These are phyloP conservation scores for Blumeria graminis DNA, from an alignment of 2,329 filamentous ascomycete genomes.

Conservation along the genomic window DNA sequence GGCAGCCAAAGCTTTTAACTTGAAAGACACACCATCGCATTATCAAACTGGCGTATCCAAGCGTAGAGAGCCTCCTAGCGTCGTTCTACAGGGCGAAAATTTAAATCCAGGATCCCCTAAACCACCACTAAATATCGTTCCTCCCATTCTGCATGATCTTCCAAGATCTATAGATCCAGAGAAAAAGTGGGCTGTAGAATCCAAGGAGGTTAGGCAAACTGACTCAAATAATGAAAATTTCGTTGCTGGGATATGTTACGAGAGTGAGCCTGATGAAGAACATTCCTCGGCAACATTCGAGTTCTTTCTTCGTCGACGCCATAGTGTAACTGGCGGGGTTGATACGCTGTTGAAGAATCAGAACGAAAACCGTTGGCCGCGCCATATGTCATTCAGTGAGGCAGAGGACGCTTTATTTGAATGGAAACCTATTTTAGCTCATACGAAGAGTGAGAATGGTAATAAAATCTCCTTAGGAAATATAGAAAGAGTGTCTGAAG, in stretches of 20 bases:
- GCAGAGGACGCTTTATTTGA: constrained; percentile 49
- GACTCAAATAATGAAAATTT: constrained; percentile 24
- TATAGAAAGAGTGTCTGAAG: constrained; percentile 10
- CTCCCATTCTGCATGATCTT: too few species aligned
- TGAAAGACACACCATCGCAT: constrained; percentile 39
- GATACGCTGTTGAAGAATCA: constrained; percentile 14
- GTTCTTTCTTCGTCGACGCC: constrained; percentile 34
- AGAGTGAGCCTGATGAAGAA: constrained; percentile 32
- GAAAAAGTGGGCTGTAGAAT: not conserved
- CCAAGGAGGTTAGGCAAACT: constrained; percentile 12
- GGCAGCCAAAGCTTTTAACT: constrained; percentile 30
- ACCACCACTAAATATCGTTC: too few species aligned
- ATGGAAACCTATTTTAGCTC: constrained; percentile 32
- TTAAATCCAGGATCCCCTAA: too few species aligned
- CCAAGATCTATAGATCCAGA: too few species aligned
- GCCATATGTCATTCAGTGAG: constrained; percentile 50
- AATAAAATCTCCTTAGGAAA: not conserved
- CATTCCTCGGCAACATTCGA: constrained; percentile 21
- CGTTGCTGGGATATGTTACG: constrained; percentile 32
- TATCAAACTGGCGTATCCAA: constrained; percentile 19
- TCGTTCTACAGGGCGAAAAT: too few species aligned
- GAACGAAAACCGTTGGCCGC: constrained; percentile 40
- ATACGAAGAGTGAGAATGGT: constrained; percentile 17
- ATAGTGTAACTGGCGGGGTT: constrained; percentile 24
- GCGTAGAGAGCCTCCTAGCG: constrained; percentile 3